Evolutionary conservation across 352 stramenopile species (phyloP), one percentile per base, ranked within the genome.

Genomic region (Pythium biforme): DNA sequence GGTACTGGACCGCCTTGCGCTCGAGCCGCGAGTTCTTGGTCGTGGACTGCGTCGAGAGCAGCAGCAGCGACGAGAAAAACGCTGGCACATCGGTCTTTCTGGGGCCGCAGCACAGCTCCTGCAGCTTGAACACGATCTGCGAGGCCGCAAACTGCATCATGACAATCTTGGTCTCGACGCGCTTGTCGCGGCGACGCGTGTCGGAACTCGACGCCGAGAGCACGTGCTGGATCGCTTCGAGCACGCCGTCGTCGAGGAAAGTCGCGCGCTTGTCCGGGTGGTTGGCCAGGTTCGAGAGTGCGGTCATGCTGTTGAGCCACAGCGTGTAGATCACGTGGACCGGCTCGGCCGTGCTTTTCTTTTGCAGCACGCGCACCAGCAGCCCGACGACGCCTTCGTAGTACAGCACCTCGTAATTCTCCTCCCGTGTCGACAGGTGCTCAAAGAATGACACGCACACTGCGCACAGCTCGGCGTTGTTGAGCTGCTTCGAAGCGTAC

Each of bases 381-480:
- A 92, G 55, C 5, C 70, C 69, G 14, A 88, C 77, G 1, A 75
- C 70, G 15, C 80, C 79, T 62, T 92, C 85, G 58, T 75, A 81
- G 62, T 75, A 94, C 11, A 94, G 68, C 15, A 82, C 61, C 1
- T 79, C 68, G 55, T 85, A 74, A 68, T 92, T 94, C 60, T 85
- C 76, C 0, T 58, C 31, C 15, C 79, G 76, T 0, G 79, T 83
- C n/a, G 85, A 89, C 8, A 92, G 66, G 20, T 94, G 78, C 23
- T 83, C 72, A 6, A 94, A 75, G 55, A 92, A 91, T 37, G 73
- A 77, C 31, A 94, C 69, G 41, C 81, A 88, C 15, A 83, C 72
- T 1, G 80, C 69, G 46, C 83, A 91, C 23, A 94, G 74, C 62
- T 90, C 81, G 29, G 75, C 71, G 56, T 87, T 74, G 9, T 64